A percentile compares a stretch with the other conserved stretches of the same genome.
Conservation (phyloP, 768 basidiomycete genomes). For the Suillus occidentalis region DNA sequence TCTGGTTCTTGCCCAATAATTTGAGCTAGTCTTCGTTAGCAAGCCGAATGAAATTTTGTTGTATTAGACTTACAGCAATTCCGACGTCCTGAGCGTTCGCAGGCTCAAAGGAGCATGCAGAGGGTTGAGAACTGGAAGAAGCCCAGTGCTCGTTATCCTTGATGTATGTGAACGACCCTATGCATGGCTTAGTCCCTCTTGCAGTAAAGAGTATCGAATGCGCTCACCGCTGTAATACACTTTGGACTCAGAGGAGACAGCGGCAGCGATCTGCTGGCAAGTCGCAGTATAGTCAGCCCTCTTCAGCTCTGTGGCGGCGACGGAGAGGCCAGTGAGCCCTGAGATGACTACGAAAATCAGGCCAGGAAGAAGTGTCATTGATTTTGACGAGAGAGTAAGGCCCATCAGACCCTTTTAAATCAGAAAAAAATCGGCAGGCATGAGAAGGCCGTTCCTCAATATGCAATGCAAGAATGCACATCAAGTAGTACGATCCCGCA, state of each 20-base stretch:
- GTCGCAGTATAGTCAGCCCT: not conserved
- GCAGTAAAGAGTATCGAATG: not conserved
- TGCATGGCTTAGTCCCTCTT: not conserved
- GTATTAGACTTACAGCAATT: conserved; percentile 37
- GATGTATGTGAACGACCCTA: conserved; percentile 32
- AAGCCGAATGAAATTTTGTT: not conserved
- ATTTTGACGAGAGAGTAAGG: not conserved
- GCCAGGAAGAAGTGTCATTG: not conserved
- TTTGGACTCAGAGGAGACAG: conserved; percentile 43
- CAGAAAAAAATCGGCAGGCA: not conserved
- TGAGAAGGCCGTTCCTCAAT: not conserved
- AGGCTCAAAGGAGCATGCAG: conserved; percentile 60
- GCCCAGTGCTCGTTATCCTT: conserved; percentile 53
- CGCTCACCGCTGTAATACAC: conserved; percentile 46
- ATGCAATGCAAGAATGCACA: not conserved
- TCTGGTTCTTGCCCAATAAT: conserved; percentile 43
- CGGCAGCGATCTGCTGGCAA: conserved; percentile 38
- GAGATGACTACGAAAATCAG: not conserved
- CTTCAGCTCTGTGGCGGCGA: not conserved
- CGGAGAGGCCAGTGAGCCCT: not conserved
- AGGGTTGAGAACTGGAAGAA: conserved; percentile 42
- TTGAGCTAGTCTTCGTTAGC: conserved; percentile 37
- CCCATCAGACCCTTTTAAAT: not conserved
- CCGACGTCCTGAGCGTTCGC: conserved; percentile 52
- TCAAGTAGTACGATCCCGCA: no score